phyloP scores from a whole-genome alignment of 2,329 filamentous ascomycete species.

The Aspergillus glaucus region DNA sequence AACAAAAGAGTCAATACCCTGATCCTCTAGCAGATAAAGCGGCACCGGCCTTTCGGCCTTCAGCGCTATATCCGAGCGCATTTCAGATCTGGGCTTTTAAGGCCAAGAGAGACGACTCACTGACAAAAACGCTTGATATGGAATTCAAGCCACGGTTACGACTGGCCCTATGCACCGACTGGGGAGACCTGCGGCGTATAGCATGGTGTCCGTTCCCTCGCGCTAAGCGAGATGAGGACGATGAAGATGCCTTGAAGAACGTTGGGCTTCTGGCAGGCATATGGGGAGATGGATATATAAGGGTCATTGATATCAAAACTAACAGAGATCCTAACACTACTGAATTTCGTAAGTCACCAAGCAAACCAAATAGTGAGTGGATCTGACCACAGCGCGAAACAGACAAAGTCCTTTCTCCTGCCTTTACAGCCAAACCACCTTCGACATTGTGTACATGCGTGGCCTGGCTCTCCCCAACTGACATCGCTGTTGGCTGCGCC shows the following conservation, averaged over 20 bases:
- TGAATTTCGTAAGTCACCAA: constrained; percentile 26
- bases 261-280: constrained; percentile 52
- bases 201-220: constrained; percentile 51
- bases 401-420: constrained; percentile 42
- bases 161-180: constrained; percentile 50
- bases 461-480: constrained; percentile 51
- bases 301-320: constrained; percentile 48
- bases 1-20: constrained; percentile 29
- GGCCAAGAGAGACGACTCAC: constrained; percentile 23
- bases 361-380: neutral
- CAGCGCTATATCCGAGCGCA: constrained; percentile 42
- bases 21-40: constrained; percentile 24
- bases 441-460: constrained; percentile 50
- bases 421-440: constrained; percentile 47
- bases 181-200: constrained; percentile 50
- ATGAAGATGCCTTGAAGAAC: constrained; percentile 20
- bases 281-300: constrained; percentile 53
- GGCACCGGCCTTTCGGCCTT: constrained; percentile 47
- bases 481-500: constrained; percentile 51
- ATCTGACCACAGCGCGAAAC: neutral
- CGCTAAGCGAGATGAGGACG: constrained; percentile 22
- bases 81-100: constrained; percentile 57
- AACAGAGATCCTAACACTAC: constrained; percentile 18
- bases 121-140: constrained; percentile 39
- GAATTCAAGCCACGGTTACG: constrained; percentile 40